Percentiles rank a stretch among this genome's conserved stretches.
Conservation (phyloP, 2,329 filamentous ascomycete genomes). For the Ascochyta pisi region DNA sequence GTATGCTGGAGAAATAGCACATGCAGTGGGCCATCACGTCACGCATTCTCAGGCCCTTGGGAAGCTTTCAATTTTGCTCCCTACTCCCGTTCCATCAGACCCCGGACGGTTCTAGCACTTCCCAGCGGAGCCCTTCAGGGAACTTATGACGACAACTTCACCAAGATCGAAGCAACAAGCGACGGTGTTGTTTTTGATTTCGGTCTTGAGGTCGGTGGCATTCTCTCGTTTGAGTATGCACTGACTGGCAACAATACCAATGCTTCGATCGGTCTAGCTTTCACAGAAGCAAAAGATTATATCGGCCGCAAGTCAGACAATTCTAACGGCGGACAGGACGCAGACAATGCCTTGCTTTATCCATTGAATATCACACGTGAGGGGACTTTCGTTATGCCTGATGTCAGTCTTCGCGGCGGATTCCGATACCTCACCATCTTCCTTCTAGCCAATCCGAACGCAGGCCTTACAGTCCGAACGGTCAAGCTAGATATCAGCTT, state of each 20-base stretch:
- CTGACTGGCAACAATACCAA: constrained; percentile 47
- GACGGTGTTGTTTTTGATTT: constrained; percentile 60
- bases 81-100: background rate
- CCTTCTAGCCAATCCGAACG: constrained; percentile 46
- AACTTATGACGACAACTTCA: background rate
- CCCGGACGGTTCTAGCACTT: constrained; percentile 1
- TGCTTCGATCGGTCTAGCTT: constrained; percentile 48
- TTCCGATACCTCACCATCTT: constrained; percentile 62
- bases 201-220: constrained; percentile 64
- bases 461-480: constrained; percentile 48
- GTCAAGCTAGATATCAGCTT: constrained; percentile 56
- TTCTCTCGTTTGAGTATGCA: constrained; percentile 59
- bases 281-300: constrained; percentile 53
- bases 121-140: background rate
- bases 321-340: constrained; percentile 49
- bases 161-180: background rate
- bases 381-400: constrained; percentile 54
- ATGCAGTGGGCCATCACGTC: background rate
- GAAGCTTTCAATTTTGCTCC: constrained; percentile 8
- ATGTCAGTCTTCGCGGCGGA: constrained; percentile 57
- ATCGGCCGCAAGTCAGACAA: constrained; percentile 54
- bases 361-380: constrained; percentile 46
- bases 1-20: constrained; percentile 11
- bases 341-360: constrained; percentile 56
- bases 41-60: constrained; percentile 1